Evolutionary conservation across 208 protist genomes (phyloP), one percentile per base, ranked within the genome.

Genomic region (Novymonas esmeraldas): DNA sequence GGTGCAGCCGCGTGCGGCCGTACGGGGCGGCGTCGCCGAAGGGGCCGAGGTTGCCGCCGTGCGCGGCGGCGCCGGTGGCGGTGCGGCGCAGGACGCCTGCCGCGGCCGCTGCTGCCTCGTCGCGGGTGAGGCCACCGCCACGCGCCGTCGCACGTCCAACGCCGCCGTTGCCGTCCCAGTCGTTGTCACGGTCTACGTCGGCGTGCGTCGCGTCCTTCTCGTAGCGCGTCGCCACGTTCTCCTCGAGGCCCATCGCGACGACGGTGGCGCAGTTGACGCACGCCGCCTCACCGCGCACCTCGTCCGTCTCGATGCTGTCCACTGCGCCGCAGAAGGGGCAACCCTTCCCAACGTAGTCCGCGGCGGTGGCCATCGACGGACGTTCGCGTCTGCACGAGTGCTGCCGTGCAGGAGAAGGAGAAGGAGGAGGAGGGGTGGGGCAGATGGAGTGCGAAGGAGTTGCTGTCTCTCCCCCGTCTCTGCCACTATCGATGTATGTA

Each of bases 261-360:
- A 95, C 84, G 20, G 76, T 72, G 18, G 86, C 89, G 63, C 89
- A 95, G 52, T 85, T 78, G 6, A 77, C 86, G 72, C 89, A 95
- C 13, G 86, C 89, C 28, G 86, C 87, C 71, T 95, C 89, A 11
- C 84, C 89, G n/a, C 81, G 69, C 1, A 64, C 84, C 52, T 89
- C 86, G 61, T 95, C 89, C 33, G 81, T 82, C 34, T 88, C 76
- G 26, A 95, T 76, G 31, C 76, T 87, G 70, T 95, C 82, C 28
- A 87, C 26, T 3, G 89, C 89, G 14, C 86, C 82, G 59, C 89
- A 95, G 46, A 79, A 77, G 24, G 89, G 89, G 72, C 89, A 95
- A 66, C 79, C 84, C 51, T 72, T 76, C 41, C 86, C 89, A 14
- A 90, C 74, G 62, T 84, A 94, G 52, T 92, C 89, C 6, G 80